Conservation (phyloP, 2,329 filamentous ascomycete species). For the Dactylellina leptospora region DNA sequence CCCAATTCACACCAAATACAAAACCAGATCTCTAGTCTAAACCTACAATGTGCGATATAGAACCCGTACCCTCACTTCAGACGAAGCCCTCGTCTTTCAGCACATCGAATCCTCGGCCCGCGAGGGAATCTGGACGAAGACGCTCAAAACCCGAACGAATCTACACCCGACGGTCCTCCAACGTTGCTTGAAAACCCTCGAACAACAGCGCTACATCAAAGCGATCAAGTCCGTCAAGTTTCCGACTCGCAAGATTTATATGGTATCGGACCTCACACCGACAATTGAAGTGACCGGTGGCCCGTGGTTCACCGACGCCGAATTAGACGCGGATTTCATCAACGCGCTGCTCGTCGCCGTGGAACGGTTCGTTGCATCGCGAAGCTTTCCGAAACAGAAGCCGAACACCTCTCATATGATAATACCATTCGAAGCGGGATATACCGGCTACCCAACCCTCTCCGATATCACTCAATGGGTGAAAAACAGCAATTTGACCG, state of each 20-base stretch:
- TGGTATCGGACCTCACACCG: slow-evolving; percentile 83
- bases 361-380: slow-evolving; percentile 74
- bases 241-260: slow-evolving; percentile 93
- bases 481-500: slow-evolving; percentile 72
- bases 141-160: slow-evolving; percentile 79
- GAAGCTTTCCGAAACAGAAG: slow-evolving; percentile 70
- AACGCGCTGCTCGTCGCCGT: slow-evolving; percentile 77
- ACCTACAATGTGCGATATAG: slow-evolving; percentile 22
- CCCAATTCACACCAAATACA: slow-evolving; percentile 59
- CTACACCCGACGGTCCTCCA: slow-evolving; percentile 85
- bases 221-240: slow-evolving; percentile 81
- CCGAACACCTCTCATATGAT: slow-evolving; percentile 51
- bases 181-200: slow-evolving; percentile 82
- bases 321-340: slow-evolving; percentile 88
- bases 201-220: slow-evolving; percentile 82
- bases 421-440: slow-evolving; percentile 67
- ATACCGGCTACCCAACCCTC: slow-evolving; percentile 81
- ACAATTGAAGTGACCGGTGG: slow-evolving; percentile 91
- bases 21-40: background rate
- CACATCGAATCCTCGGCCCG: slow-evolving; percentile 85
- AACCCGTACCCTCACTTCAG: slow-evolving; percentile 66
- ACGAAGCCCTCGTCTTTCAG: slow-evolving; percentile 83
- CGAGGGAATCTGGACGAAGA: slow-evolving; percentile 90
- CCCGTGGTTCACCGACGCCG: slow-evolving; percentile 91
- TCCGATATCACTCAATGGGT: slow-evolving; percentile 79